A percentile compares a stretch with the other conserved stretches of the same genome.
These are phyloP conservation scores for Fistulinella cinereoalba DNA, from an alignment of 1,284 basidiomycete species.

Conservation along the genomic window DNA sequence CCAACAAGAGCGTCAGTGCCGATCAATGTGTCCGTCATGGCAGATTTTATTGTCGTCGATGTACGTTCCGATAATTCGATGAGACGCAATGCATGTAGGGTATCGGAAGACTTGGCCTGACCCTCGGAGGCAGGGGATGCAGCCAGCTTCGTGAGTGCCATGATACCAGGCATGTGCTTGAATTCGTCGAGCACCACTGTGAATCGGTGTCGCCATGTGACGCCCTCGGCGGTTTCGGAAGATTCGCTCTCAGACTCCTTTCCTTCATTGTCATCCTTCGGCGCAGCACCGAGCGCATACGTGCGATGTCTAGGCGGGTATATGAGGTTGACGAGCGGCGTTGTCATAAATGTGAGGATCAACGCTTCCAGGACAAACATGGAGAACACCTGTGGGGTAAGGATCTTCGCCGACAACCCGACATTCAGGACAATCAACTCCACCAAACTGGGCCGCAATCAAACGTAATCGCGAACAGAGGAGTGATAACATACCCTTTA, in stretches of 20 bases:
- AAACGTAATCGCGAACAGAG: neutral
- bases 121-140: slow-evolving; percentile 19
- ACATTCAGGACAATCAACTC: slow-evolving; percentile 96
- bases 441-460: slow-evolving; percentile 53
- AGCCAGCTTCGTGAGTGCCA: slow-evolving; percentile 67
- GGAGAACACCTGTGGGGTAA: slow-evolving; percentile 72
- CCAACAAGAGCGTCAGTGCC: slow-evolving; percentile 79
- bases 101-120: slow-evolving; percentile 14
- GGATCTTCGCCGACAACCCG: slow-evolving; percentile 79
- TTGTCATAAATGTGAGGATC: slow-evolving; percentile 85
- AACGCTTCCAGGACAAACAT: slow-evolving; percentile 94
- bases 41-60: slow-evolving; percentile 86
- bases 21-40: slow-evolving; percentile 67
- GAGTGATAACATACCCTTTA: slow-evolving; percentile 67
- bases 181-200: slow-evolving; percentile 89
- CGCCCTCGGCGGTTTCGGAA: slow-evolving; percentile 5
- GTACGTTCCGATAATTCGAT: slow-evolving; percentile 91
- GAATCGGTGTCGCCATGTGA: slow-evolving; percentile 44
- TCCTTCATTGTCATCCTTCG: slow-evolving; percentile 2
- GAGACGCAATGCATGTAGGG: slow-evolving; percentile 74
- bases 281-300: slow-evolving; percentile 31
- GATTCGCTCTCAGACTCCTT: slow-evolving; percentile 13
- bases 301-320: slow-evolving; percentile 70
- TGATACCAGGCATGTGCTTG: slow-evolving; percentile 79
- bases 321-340: slow-evolving; percentile 74